Evolutionary conservation across 2,329 filamentous ascomycete species (phyloP).

Genomic region (Chrysoporthe puriensis): DNA sequence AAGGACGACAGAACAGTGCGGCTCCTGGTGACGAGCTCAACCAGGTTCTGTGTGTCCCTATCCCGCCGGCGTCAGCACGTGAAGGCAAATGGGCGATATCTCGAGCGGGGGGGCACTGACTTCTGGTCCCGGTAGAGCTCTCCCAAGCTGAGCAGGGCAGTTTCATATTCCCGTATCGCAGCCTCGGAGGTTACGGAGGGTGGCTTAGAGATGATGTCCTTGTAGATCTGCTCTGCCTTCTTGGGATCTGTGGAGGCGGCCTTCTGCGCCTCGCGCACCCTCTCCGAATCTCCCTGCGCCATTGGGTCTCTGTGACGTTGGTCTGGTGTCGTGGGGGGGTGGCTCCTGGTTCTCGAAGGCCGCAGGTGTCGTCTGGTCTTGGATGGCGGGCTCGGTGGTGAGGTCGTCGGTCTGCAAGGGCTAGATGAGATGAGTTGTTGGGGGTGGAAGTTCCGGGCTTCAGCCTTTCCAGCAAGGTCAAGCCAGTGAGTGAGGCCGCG

Average conservation of each 20-base stretch:
- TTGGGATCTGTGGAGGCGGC: conserved; percentile 77
- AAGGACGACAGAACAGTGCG: conserved; percentile 92
- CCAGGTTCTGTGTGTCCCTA: conserved; percentile 81
- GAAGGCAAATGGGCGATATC: conserved; percentile 1
- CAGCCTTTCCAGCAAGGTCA: conserved; percentile 22
- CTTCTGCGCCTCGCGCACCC: conserved; percentile 88
- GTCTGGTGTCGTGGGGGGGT: background rate
- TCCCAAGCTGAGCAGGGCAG: conserved; percentile 83
- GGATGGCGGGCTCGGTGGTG: background rate
- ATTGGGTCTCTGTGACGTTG: conserved; percentile 41
- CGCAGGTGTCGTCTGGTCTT: background rate
- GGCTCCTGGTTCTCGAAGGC: background rate
- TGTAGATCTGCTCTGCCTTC: conserved; percentile 86
- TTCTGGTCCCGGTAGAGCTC: conserved; percentile 91
- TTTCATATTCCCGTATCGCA: conserved; percentile 89
- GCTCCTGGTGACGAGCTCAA: conserved; percentile 87
- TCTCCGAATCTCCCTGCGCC: conserved; percentile 62
- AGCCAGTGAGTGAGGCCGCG: conserved; percentile 1
- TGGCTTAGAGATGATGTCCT: conserved; percentile 83
- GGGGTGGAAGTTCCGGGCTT: conserved; percentile 16
- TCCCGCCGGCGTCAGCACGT: conserved; percentile 23
- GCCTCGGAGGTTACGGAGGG: conserved; percentile 82
- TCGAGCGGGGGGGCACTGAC: conserved; percentile 55
- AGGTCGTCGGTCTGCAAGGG: background rate
- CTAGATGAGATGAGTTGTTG: background rate